Base-by-base conservation (phyloP, 2,329 filamentous ascomycete genomes). In the Cladosporium sp. region DNA sequence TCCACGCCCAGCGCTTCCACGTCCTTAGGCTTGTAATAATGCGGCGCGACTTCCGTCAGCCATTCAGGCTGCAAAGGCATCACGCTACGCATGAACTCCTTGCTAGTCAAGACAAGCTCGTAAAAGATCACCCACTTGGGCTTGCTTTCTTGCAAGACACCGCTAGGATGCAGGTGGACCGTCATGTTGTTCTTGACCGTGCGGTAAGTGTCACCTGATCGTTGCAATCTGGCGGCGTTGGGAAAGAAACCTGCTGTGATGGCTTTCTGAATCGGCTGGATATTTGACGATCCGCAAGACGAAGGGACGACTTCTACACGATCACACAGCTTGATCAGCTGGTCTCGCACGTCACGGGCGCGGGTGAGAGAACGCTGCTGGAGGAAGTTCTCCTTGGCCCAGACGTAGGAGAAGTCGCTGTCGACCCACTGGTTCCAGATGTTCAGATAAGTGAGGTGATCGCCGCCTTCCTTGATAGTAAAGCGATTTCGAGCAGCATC, bases 381-480 rank as follows among this genome's bases (percentile, higher is more conserved):
- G 9, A 99, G 71, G 72, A 96, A 99, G 71, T 97, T 97, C 75
- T 97, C 93, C 49, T 87, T 86, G 0, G 90, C 80, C 92, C 92
- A 99, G 45, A 95, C 84, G 54, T 85, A 86, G 51, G 85, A 90
- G 74, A 91, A 99, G 73, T 96, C 93, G 49, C 85, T 87, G 70
- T 97, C 93, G 1, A 92, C 90, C 89, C 91, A 99, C 71, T 96
- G 90, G 66, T 94, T 93, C 86, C 88, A 99, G 65, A 99, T 88
- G 68, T 96, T 96, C 48, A 97, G 83, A 1, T 96, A 82, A 0
- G 90, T 91, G 4, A 94, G 71, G 66, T 96, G 90, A 70, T 99
- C 94, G 40, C 94, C 94, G 35, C 92, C 92, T 60, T 95, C 91
- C 66, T 91, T 90, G 70, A 93, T 80, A 0, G 91, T 96, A 74